Percentiles rank a stretch among this genome's conserved stretches.
These are phyloP conservation scores for Chloranthus sessilifolius DNA, from an alignment of 164 flowering plant species.

Conservation along the genomic window DNA sequence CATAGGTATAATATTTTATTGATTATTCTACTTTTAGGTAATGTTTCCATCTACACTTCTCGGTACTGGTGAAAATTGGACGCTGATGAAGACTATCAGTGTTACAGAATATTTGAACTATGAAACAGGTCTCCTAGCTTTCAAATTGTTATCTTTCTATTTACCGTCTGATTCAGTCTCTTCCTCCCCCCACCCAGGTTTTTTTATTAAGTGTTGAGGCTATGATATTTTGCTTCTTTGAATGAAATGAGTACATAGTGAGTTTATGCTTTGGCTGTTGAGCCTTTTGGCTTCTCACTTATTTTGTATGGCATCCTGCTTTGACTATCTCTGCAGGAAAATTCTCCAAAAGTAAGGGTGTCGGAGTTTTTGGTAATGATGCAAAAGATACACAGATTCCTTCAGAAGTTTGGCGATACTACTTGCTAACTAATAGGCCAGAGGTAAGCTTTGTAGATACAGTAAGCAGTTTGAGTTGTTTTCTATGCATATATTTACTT, in stretches of 20 bases:
- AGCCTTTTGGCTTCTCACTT: not conserved
- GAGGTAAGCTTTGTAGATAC: slow-evolving; percentile 39
- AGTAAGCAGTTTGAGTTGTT: not conserved
- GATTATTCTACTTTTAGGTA: slow-evolving; percentile 38
- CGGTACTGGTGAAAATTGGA: slow-evolving; percentile 87
- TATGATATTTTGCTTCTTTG: not conserved
- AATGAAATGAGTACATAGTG: not conserved
- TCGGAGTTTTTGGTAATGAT: slow-evolving; percentile 92
- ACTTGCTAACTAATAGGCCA: slow-evolving; percentile 76
- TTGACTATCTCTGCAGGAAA: slow-evolving; percentile 32
- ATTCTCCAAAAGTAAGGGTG: slow-evolving; percentile 69
- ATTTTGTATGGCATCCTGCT: not conserved
- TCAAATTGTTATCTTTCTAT: not conserved
- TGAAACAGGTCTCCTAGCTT: slow-evolving; percentile 52
- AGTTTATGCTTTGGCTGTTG: not conserved
- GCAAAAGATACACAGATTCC: slow-evolving; percentile 79
- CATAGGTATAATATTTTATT: not conserved
- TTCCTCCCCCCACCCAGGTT: too few relatives aligned
- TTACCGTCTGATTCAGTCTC: slow-evolving; percentile 1
- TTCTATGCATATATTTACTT: too few relatives aligned
- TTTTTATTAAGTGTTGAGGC: too few relatives aligned
- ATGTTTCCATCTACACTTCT: slow-evolving; percentile 83
- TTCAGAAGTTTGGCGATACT: slow-evolving; percentile 90
- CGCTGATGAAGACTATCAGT: slow-evolving; percentile 85
- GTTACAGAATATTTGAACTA: slow-evolving; percentile 84